phyloP scores from a whole-genome alignment of 2,329 filamentous ascomycete genomes.

The Berkeleyomyces rouxiae region DNA sequence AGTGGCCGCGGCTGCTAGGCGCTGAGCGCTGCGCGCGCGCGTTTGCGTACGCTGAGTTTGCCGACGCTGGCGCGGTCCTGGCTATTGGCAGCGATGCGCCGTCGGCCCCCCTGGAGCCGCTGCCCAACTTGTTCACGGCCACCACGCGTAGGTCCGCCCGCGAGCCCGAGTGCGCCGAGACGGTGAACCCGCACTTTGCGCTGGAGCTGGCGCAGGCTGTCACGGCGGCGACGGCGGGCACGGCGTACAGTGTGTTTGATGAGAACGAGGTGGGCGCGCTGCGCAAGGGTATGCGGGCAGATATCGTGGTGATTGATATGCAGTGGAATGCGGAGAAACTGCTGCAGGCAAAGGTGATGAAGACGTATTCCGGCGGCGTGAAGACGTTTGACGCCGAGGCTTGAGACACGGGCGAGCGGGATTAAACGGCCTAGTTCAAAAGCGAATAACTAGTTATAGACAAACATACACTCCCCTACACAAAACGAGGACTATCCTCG shows the following conservation, averaged over 20 bases:
- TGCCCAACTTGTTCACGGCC: slow-evolving; percentile 42
- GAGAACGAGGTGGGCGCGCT: slow-evolving; percentile 37
- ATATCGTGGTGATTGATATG: slow-evolving; percentile 34
- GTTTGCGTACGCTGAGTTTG: slow-evolving; percentile 47
- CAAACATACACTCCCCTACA: no score
- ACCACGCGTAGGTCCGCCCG: slow-evolving; percentile 39
- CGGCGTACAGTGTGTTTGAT: slow-evolving; percentile 41
- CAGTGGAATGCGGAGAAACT: slow-evolving; percentile 30
- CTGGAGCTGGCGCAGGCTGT: slow-evolving; percentile 37
- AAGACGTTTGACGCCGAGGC: slow-evolving; percentile 21
- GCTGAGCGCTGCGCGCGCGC: slow-evolving; percentile 36
- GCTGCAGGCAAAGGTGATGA: slow-evolving; percentile 27
- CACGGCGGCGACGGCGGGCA: slow-evolving; percentile 35
- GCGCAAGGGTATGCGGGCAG: slow-evolving; percentile 35
- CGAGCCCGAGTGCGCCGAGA: slow-evolving; percentile 26
- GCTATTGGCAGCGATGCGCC: slow-evolving; percentile 44
- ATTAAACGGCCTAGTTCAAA: no score
- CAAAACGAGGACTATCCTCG: no score
- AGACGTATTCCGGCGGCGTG: slow-evolving; percentile 38
- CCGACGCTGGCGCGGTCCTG: slow-evolving; percentile 34
- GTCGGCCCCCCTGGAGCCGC: slow-evolving; percentile 37
- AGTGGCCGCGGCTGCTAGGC: slow-evolving; percentile 43
- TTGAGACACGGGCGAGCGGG: background rate
- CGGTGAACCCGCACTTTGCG: slow-evolving; percentile 36
- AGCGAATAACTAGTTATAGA: background rate